Evolutionary conservation across 2,329 filamentous ascomycete genomes (phyloP), one percentile per base, ranked within the genome.

Genomic region (Dendrostoma leiphaemia): DNA sequence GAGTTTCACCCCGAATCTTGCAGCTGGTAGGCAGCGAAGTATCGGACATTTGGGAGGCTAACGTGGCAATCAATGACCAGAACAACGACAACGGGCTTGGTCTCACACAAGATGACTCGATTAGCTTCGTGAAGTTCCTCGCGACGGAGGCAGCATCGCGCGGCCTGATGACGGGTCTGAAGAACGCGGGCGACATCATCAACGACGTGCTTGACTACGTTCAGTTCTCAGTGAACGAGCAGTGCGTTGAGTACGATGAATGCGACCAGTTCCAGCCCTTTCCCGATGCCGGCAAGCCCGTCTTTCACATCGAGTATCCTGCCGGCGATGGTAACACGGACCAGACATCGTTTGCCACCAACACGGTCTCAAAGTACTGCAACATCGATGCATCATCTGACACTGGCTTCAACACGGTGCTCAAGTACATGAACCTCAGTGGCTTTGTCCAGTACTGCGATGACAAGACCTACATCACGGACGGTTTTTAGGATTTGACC

Each of bases 151-250:
- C 86, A 2, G 70, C 74, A 37, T 66, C 68, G 7, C 74, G 77
- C 44, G 81, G 81, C 56, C 71, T 90, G 65, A 77, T 82, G 1
- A 76, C 84, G 9, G 87, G 87, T 0, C 74, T 90, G 52, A 90
- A 90, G 71, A 90, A 90, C 64, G 83, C 82, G 1, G 81, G 74
- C 12, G 74, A 71, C 40, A 84, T 90, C 58, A 81, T 89, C 52
- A 54, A 62, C 1, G 61, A 70, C 2, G 70, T 79, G 6, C 55
- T 78, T 6, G 66, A 72, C 28, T 67, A 78, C 5, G 79, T 87
- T 50, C 75, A 87, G 63, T 90, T 86, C 69, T 79, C 76, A 6
- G 85, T 90, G n/a, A 82, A 84, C 63, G 82, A 85, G 66, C 76
- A 83, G 63, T 85, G 82, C 61, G 72, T 74, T 23, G 60, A 81